phyloP scores from a whole-genome alignment of 192 early-diverging fungal genomes.

The Podila epicladia region DNA sequence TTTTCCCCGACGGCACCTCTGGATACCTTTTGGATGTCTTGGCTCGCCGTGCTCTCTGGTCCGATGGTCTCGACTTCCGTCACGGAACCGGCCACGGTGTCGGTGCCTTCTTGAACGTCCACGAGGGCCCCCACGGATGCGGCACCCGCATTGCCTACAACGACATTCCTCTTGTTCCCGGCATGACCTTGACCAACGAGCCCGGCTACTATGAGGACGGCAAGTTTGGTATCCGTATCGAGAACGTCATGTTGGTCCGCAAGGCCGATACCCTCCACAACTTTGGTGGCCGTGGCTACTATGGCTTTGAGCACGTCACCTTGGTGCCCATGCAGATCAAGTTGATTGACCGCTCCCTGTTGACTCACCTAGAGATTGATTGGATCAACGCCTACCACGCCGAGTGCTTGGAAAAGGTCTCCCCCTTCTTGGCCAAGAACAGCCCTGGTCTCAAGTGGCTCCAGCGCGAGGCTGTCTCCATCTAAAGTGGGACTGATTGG shows the following conservation, averaged over 20 bases:
- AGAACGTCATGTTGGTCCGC: slow-evolving; percentile 90
- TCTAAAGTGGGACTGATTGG: slow-evolving; percentile 52
- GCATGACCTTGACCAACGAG: slow-evolving; percentile 98
- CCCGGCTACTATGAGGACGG: slow-evolving; percentile 99
- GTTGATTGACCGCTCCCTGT: slow-evolving; percentile 75
- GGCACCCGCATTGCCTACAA: slow-evolving; percentile 80
- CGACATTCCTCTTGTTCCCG: slow-evolving; percentile 78
- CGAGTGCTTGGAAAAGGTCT: slow-evolving; percentile 78
- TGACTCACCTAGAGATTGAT: slow-evolving; percentile 76
- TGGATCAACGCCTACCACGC: slow-evolving; percentile 93
- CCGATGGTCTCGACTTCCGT: slow-evolving; percentile 92
- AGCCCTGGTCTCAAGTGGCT: slow-evolving; percentile 83
- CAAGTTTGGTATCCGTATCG: slow-evolving; percentile 96
- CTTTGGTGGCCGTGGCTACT: slow-evolving; percentile 85
- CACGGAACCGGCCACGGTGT: slow-evolving; percentile 99
- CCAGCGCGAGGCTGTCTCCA: slow-evolving; percentile 77
- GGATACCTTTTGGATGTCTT: slow-evolving; percentile 93
- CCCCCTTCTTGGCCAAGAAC: slow-evolving; percentile 78
- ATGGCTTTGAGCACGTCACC: slow-evolving; percentile 94
- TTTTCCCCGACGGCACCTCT: slow-evolving; percentile 89
- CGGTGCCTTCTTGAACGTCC: slow-evolving; percentile 93
- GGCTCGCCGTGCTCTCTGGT: slow-evolving; percentile 89
- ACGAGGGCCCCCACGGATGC: slow-evolving; percentile 96
- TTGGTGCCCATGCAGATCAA: slow-evolving; percentile 89
- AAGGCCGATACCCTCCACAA: slow-evolving; percentile 77